These are phyloP conservation scores for Coprinopsis strossmayeri DNA, from an alignment of 768 basidiomycete genomes.

Conservation along the genomic window DNA sequence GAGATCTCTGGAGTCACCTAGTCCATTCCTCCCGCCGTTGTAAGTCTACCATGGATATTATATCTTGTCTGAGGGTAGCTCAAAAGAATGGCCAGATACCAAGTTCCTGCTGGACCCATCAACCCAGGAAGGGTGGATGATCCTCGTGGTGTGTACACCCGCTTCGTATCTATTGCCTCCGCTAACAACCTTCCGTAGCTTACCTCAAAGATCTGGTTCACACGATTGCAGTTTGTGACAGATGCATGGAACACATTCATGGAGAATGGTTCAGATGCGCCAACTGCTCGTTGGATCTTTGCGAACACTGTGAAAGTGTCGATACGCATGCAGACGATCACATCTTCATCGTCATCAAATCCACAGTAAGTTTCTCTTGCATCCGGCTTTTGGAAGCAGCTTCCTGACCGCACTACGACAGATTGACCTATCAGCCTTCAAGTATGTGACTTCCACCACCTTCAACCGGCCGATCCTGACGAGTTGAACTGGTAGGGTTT, in stretches of 20 bases:
- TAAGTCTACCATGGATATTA: constrained; percentile 36
- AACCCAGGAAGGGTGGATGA: constrained; percentile 31
- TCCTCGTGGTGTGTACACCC: constrained; percentile 47
- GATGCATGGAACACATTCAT: constrained; percentile 73
- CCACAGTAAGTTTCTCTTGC: constrained; percentile 41
- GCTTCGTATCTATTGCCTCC: no score
- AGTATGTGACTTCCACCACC: constrained; percentile 33
- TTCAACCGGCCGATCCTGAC: constrained; percentile 4
- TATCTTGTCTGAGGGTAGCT: no score
- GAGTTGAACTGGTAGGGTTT: constrained; percentile 28
- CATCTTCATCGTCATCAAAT: constrained; percentile 85
- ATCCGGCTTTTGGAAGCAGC: background rate
- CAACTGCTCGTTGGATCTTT: constrained; percentile 84
- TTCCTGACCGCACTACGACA: constrained; percentile 18
- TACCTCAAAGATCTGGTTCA: constrained; percentile 62
- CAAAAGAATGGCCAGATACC: constrained; percentile 54
- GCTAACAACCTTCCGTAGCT: constrained; percentile 30
- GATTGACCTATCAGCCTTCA: constrained; percentile 72
- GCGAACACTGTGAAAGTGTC: constrained; percentile 70
- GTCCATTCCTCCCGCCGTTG: constrained; percentile 67
- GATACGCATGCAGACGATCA: constrained; percentile 82
- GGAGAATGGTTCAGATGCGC: constrained; percentile 91
- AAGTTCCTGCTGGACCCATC: constrained; percentile 52
- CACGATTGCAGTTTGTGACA: constrained; percentile 72
- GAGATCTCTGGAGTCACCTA: constrained; percentile 38